Conservation (phyloP, 75 land plant species). For the Isoetes taiwanensis region DNA sequence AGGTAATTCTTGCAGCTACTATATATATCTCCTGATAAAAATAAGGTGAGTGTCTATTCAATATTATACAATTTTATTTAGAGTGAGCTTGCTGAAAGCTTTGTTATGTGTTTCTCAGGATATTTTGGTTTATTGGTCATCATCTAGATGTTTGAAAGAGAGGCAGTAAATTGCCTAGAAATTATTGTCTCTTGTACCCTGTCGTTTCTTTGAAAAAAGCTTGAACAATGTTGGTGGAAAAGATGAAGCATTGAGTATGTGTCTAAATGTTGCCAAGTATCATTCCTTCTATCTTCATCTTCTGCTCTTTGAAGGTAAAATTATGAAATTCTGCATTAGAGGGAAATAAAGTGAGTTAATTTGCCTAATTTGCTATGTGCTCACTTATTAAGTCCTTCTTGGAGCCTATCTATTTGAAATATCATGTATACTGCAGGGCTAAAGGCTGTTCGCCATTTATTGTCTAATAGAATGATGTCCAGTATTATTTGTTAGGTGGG, state of each 20-base stretch:
- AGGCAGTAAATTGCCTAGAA: conserved; percentile 50
- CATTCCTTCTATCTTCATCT: too few relatives aligned
- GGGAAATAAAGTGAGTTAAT: too few relatives aligned
- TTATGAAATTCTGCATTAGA: too few relatives aligned
- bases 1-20: conserved; percentile 67
- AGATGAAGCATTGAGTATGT: conserved; percentile 43
- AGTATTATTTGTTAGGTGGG: too few relatives aligned
- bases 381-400: too few relatives aligned
- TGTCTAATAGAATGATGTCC: too few relatives aligned
- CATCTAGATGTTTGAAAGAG: conserved; percentile 60
- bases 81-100: neutral
- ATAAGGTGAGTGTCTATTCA: conserved; percentile 39
- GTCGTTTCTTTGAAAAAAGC: conserved; percentile 93
- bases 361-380: too few relatives aligned
- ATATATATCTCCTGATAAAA: conserved; percentile 51
- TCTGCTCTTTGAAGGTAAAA: too few relatives aligned
- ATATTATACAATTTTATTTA: neutral
- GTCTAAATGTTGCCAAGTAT: too few relatives aligned
- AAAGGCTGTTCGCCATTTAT: too few relatives aligned
- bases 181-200: conserved; percentile 47
- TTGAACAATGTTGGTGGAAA: conserved; percentile 73
- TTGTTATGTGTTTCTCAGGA: conserved; percentile 28
- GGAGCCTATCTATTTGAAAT: too few relatives aligned
- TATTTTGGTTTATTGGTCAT: conserved; percentile 94
- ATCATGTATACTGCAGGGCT: too few relatives aligned